Base-by-base conservation (phyloP, 257 asterid genomes). In the Knoxia roxburghii region DNA sequence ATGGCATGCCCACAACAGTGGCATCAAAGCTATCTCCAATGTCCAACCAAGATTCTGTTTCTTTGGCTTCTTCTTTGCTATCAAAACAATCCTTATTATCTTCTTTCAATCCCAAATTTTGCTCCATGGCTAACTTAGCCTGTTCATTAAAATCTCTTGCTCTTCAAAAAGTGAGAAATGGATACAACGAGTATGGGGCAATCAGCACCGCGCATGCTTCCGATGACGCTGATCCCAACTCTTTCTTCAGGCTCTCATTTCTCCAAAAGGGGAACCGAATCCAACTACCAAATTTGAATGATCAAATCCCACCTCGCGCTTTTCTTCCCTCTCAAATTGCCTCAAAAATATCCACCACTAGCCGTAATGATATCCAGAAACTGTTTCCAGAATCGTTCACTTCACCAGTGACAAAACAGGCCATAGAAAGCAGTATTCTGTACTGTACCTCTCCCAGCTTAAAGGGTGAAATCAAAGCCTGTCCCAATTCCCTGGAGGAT, bases 21-120 rank as follows among this genome's bases (percentile, higher is more conserved):
- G 52, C 58, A 56, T 67, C 73, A n/a, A 82, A 82, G 27, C 69
- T 82, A 1, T 77, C 86, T 20, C 85, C 85, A 4, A 21, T 79
- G 26, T 62, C 66, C 27, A 21, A 7, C 33, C 51, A 30, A 11
- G 76, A 75, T 24, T 46, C 45, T 7, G 57, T 29, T 27, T 64
- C 61, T 56, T 69, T 61, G 56, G 40, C 46, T 14, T 32, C 70
- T 24, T 5, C 50, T n/a, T 10, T 73, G 17, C 20, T 17, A 32
- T 56, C 74, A 24, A 66, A 48, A 7, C 35, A 64, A 33, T 50
- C n/a, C n/a, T n/a, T 20, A 2, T 73, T 70, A 67, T 37, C 62
- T 41, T 70, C 27, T 14, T 23, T 69, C 2, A 60, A 67, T 64
- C 11, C 75, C 52, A 46, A 60, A 7, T 74, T 78, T 70, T 82